These are phyloP conservation scores for Mycena olivaceomarginata DNA, from an alignment of 768 basidiomycete genomes.

Conservation along the genomic window DNA sequence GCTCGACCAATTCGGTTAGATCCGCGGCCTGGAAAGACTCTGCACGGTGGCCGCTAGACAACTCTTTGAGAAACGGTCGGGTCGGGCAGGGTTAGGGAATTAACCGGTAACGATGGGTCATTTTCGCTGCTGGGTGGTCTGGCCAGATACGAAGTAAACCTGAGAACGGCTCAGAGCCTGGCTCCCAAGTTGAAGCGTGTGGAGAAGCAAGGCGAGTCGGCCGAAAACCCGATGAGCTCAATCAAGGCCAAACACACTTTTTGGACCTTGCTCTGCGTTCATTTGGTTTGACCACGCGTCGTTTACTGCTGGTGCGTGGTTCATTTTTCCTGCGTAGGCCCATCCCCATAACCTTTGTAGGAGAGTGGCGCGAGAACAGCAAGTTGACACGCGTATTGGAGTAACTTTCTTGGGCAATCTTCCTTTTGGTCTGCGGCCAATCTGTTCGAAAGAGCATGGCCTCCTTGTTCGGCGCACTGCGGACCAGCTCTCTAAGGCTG, in stretches of 20 bases:
- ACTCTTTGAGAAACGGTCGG: neutral
- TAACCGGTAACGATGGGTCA: constrained; percentile 41
- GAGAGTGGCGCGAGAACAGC: neutral
- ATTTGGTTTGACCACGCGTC: neutral
- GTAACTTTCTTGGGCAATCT: neutral
- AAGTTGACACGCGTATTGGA: neutral
- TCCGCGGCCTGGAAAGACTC: constrained; percentile 73
- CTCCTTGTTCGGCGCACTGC: constrained; percentile 17
- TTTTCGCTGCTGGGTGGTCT: neutral
- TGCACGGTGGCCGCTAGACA: constrained; percentile 64
- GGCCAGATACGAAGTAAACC: too few species aligned
- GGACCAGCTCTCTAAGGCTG: constrained; percentile 24
- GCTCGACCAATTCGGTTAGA: constrained; percentile 78
- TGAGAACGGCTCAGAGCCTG: too few species aligned
- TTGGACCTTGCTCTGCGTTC: neutral
- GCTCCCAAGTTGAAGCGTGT: too few species aligned
- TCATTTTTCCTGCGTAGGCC: neutral
- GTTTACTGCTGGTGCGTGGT: neutral
- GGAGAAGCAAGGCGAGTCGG: neutral
- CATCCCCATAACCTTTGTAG: neutral
- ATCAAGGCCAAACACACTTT: neutral
- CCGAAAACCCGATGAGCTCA: neutral
- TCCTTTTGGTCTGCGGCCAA: neutral
- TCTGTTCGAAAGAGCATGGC: constrained; percentile 2
- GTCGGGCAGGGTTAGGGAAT: neutral